Conservation (phyloP, 257 asterid genomes). For the Gardenia jasminoides region DNA sequence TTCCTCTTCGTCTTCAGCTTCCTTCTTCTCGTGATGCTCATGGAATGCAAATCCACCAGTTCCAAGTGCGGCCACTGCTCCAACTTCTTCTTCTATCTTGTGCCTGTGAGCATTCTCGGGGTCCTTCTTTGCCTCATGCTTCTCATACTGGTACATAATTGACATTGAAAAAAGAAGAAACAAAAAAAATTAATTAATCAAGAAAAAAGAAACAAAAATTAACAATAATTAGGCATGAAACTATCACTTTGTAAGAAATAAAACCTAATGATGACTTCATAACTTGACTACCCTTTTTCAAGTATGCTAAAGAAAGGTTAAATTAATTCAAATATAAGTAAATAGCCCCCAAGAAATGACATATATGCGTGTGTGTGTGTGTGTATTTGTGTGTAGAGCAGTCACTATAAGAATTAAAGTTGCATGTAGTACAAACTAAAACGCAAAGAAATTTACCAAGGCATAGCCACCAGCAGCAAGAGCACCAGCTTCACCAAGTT, state of each 20-base stretch:
- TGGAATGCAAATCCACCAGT: conserved; percentile 66
- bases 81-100: conserved; percentile 59
- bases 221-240: not conserved
- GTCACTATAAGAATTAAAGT: not conserved
- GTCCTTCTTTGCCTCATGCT: conserved; percentile 64
- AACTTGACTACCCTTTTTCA: not conserved
- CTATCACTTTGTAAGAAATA: not conserved
- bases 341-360: not conserved
- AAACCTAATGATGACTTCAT: not conserved
- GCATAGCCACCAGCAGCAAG: conserved; percentile 64
- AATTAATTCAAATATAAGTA: too few relatives aligned
- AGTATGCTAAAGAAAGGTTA: not conserved
- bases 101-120: conserved; percentile 61
- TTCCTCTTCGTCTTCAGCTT: conserved; percentile 47
- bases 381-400: too few relatives aligned
- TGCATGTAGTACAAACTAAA: not conserved
- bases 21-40: conserved; percentile 75
- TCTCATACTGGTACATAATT: conserved; percentile 50
- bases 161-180: not conserved
- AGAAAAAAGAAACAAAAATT: not conserved
- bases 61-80: conserved; percentile 50
- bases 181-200: not conserved
- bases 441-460: conserved; percentile 33
- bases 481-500: conserved; percentile 47
- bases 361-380: too few relatives aligned